A percentile compares a stretch with the other conserved stretches of the same genome.
These are phyloP conservation scores for Acanthamoeba lenticulata DNA, from an alignment of 208 protist species.

Conservation along the genomic window DNA sequence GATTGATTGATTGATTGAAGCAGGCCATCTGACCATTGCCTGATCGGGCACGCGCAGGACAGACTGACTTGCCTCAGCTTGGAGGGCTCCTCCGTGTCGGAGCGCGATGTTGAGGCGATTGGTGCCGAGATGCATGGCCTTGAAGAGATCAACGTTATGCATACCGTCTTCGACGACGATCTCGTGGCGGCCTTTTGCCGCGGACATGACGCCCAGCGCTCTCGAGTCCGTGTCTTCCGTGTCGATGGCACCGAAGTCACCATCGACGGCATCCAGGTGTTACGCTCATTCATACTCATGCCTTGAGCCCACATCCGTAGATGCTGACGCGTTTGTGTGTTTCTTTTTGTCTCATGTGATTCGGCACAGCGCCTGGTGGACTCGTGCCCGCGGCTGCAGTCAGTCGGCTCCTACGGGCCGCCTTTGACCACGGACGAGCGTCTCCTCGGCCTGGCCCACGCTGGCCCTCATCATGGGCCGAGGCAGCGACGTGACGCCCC, in stretches of 20 bases:
- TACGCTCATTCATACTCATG: no score
- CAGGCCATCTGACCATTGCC: neutral
- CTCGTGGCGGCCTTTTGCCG: neutral
- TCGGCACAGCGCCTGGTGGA: neutral
- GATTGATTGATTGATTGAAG: neutral
- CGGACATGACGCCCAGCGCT: neutral
- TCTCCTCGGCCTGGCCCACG: neutral
- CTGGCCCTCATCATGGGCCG: neutral
- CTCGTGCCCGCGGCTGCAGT: neutral
- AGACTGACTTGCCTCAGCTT: neutral
- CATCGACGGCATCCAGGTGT: neutral
- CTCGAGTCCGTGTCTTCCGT: neutral
- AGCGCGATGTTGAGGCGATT: neutral
- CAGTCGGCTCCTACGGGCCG: neutral
- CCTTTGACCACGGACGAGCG: neutral
- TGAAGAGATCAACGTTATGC: neutral
- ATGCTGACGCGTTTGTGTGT: no score
- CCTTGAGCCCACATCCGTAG: no score
- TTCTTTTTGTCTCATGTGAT: neutral
- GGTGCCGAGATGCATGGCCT: neutral
- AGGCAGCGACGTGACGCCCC: neutral
- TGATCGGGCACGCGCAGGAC: neutral
- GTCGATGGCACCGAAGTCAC: conserved; percentile 4
- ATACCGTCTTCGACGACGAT: neutral
- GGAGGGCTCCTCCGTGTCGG: neutral